These are phyloP conservation scores for Colletotrichum musicola DNA, from an alignment of 2,329 filamentous ascomycete genomes.

Conservation along the genomic window DNA sequence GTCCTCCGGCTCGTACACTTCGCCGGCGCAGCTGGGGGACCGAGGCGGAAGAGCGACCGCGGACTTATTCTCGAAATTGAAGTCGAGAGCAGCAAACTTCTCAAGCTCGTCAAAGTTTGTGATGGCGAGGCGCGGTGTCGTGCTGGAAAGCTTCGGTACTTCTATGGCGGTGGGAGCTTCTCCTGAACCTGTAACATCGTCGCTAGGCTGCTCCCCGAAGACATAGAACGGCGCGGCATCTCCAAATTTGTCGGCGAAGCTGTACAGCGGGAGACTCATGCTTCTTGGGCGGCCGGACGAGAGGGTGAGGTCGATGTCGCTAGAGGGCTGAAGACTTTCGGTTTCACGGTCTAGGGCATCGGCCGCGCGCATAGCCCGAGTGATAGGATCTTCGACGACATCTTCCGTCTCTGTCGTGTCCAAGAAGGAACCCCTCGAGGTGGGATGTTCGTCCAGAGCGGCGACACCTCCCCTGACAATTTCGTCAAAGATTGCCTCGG, in stretches of 20 bases:
- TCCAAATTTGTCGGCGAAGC: conserved; percentile 56
- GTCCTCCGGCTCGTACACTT: conserved; percentile 45
- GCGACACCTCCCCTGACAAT: conserved; percentile 63
- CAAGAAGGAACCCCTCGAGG: conserved; percentile 20
- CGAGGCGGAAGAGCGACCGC: conserved; percentile 37
- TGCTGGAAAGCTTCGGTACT: not conserved
- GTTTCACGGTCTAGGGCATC: conserved; percentile 69
- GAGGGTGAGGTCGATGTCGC: conserved; percentile 61
- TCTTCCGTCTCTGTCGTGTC: conserved; percentile 16
- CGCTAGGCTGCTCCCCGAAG: conserved; percentile 52
- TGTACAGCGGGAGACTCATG: conserved; percentile 63
- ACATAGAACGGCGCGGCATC: conserved; percentile 62
- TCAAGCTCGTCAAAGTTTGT: conserved; percentile 71
- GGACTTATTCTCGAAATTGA: conserved; percentile 45
- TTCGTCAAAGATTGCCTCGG: conserved; percentile 63
- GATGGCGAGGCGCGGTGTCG: conserved; percentile 46
- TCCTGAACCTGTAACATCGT: conserved; percentile 4
- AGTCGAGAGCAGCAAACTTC: conserved; percentile 87
- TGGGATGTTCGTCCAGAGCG: conserved; percentile 47
- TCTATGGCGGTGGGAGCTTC: not conserved
- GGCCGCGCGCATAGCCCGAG: conserved; percentile 69
- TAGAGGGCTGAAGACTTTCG: conserved; percentile 63
- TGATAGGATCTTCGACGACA: conserved; percentile 60
- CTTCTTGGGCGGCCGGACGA: conserved; percentile 56
- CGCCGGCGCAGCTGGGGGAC: conserved; percentile 52